Base-by-base conservation (phyloP, 306 rosid species). In the Canavalia ensiformis region DNA sequence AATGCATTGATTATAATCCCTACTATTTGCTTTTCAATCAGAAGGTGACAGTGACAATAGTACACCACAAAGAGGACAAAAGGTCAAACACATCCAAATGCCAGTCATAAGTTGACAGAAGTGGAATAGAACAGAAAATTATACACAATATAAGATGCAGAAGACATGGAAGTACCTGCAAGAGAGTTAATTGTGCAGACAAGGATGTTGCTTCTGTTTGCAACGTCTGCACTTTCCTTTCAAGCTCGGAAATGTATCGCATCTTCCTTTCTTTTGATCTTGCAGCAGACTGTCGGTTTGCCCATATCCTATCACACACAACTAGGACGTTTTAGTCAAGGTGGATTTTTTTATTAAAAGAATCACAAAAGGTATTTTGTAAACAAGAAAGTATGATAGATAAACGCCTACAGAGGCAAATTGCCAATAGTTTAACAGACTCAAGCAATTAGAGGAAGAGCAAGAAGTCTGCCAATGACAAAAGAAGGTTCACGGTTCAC, bases 261-360 rank as follows among this genome's bases (percentile, higher is more conserved):
- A 87, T 91, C 90, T 94, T 94, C 91, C 98, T 88, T 85, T 94
- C 95, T 83, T 94, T 94, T 41, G 98, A 94, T 81, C 98, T 88
- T n/a, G 98, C 94, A 88, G 97, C 97, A 55, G 98, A 94, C 83
- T 94, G 98, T 84, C 98, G 86, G 66, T 93, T 94, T 75, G 97
- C 98, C 97, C 97, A 94, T 76, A 94, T 89, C 92, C 98, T 94
- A 81, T 82, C 51, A 50, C 58, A 81, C 66, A 33, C 33, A 76
- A 57, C 60, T 70, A 64, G 30, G 52, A 34, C 81, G 50, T 35
- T 33, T 72, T 77, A 71, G 79, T 10, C 60, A 83, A 29, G 6
- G 33, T 33, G 11, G 4, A 25, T 39, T 37, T 71, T 33, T 76
- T 63, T 9, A 2, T 6, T 41, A 46, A 46, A 29, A 30, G 6